Conservation (phyloP, 768 basidiomycete genomes). For the Psilocybe cyanescens region DNA sequence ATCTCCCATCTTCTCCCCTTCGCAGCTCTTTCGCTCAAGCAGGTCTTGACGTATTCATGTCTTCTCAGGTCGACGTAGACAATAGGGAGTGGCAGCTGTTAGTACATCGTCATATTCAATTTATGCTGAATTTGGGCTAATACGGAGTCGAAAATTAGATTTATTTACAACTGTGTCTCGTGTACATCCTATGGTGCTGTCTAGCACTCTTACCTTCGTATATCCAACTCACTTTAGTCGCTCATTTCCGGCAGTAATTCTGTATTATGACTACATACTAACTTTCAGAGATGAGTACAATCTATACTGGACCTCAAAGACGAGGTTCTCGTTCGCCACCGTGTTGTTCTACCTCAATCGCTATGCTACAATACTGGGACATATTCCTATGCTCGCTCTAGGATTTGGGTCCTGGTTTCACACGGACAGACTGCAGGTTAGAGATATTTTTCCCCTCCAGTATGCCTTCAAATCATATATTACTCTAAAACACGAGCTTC, state of each 20-base stretch:
- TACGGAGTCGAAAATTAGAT: not conserved
- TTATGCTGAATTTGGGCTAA: not conserved
- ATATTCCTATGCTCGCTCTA: slow-evolving; percentile 30
- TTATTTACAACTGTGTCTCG: slow-evolving; percentile 6
- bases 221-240: too few relatives aligned
- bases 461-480: too few relatives aligned
- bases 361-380: slow-evolving; percentile 35
- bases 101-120: not conserved
- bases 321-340: slow-evolving; percentile 22
- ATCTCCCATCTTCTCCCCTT: too few relatives aligned
- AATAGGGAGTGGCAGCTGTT: not conserved
- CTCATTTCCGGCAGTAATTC: slow-evolving; percentile 14
- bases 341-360: slow-evolving; percentile 39
- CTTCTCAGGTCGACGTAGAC: not conserved
- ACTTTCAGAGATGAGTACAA: slow-evolving; percentile 39
- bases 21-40: not conserved
- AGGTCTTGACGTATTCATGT: not conserved
- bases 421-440: not conserved
- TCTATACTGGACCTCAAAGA: slow-evolving; percentile 36
- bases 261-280: slow-evolving; percentile 43
- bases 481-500: too few relatives aligned
- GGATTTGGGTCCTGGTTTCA: slow-evolving; percentile 24
- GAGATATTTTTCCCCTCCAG: not conserved
- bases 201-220: not conserved
- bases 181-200: not conserved